Evolutionary conservation across 352 stramenopile species (phyloP).

Genomic region (Phytophthora palmivora): DNA sequence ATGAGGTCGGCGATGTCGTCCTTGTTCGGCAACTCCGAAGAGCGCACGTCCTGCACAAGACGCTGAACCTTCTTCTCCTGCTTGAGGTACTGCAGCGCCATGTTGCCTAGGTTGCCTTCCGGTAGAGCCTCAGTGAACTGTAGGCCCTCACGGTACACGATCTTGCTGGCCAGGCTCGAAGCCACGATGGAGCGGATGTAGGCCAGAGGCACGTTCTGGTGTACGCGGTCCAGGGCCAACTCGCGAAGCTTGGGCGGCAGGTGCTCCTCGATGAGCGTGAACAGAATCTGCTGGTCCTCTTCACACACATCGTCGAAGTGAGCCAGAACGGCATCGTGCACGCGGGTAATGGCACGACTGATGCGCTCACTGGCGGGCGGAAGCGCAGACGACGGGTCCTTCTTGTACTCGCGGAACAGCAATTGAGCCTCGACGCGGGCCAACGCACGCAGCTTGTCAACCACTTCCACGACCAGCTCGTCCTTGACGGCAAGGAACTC

Average conservation of each 20-base stretch:
- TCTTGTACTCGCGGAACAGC: constrained; percentile 97
- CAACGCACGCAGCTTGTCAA: constrained; percentile 94
- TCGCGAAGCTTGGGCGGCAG: constrained; percentile 95
- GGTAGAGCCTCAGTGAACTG: constrained; percentile 95
- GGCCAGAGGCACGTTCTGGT: constrained; percentile 93
- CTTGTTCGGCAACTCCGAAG: constrained; percentile 59
- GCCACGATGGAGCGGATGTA: constrained; percentile 98
- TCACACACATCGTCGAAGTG: constrained; percentile 93
- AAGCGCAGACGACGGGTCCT: constrained; percentile 81
- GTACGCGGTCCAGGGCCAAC: constrained; percentile 93
- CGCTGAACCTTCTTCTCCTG: constrained; percentile 94
- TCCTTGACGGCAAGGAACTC: constrained; percentile 98
- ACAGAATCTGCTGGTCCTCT: constrained; percentile 80
- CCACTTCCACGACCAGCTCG: constrained; percentile 93
- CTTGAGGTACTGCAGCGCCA: constrained; percentile 95
- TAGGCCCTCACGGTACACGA: constrained; percentile 98
- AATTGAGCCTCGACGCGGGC: constrained; percentile 96
- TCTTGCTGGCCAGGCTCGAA: constrained; percentile 95
- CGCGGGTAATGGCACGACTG: constrained; percentile 95
- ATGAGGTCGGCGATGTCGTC: constrained; percentile 81
- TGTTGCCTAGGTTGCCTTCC: constrained; percentile 89
- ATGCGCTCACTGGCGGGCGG: constrained; percentile 96
- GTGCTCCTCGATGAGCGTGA: constrained; percentile 91
- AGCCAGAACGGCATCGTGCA: constrained; percentile 94
- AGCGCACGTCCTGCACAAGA: constrained; percentile 77